Base-by-base conservation (phyloP, 257 asterid genomes). In the Thymus mandschuricus region DNA sequence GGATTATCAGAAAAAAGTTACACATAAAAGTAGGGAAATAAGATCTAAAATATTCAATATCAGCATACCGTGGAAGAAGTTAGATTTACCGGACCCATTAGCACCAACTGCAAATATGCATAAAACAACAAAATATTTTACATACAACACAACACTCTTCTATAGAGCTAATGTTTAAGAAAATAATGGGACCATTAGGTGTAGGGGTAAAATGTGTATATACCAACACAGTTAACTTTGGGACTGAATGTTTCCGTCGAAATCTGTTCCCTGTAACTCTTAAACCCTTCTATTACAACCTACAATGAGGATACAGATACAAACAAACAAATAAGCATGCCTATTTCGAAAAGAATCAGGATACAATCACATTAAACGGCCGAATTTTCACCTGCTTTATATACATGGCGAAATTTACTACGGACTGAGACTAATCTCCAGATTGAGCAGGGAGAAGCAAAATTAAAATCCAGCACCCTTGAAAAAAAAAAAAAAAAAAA, bases 211-310 rank as follows among this genome's bases (percentile, higher is more conserved):
- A 55, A 30, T 61, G 49, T n/a, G 29, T 35, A 48, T 44, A 7
- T 79, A 94, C 99, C 99, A 83, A 94, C 97, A 73, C 99, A 94
- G 81, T 91, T 94, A 79, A 91, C 96, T 94, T 89, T 91, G 34
- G 97, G 81, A 81, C 98, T 89, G 80, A 94, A 94, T 31, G 85
- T 81, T 78, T 94, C 98, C 34, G 99, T 83, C 28, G 93, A 90
- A 76, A 94, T 66, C 83, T 94, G 99, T 75, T 91, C 98, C 78
- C 85, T 79, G 84, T 94, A 91, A 80, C 99, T 94, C 96, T 91
- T 94, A 71, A 89, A 91, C 71, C 99, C 99, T 91, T 91, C 99
- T 65, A 94, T 91, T n/a, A 94, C 85, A 70, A 94, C 85, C 98
- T 94, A 69, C 15, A 83, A 48, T n/a, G 62, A 40, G 75, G 21